Evolutionary conservation across 2,329 filamentous ascomycete species (phyloP), one percentile per base, ranked within the genome.

Genomic region (Aspergillus sp.): DNA sequence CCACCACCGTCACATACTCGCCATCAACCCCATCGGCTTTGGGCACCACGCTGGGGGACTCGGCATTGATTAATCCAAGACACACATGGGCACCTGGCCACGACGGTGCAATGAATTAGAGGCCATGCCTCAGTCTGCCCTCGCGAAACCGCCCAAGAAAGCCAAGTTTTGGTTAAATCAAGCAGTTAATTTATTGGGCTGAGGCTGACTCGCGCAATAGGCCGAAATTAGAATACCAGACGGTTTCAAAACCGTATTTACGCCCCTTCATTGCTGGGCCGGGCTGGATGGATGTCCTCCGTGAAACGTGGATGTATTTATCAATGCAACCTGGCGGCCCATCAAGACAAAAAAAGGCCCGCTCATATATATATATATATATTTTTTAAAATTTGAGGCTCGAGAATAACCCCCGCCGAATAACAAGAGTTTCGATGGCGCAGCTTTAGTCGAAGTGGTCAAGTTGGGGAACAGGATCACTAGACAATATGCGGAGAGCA

Each of bases 251-350:
- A 57, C 55, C 11, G 55, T 57, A 57, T 48, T 30, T 53, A 17
- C 36, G 55, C 43, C 49, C 44, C 38, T 48, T 38, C 24, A 30
- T 49, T 32, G 38, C 30, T 48, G 38, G 24, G 18, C 38, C 9
- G 26, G 5, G 20, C 13, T 48, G 20, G 52, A 48, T 42, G 32
- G 15, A 15, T 22, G 53, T 15, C 44, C 20, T 47, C 51, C 51
- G 51, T 47, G 42, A 42, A 36, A 48, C 44, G 34, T 32, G 43
- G 38, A 38, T 43, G 53, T 57, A 51, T 41, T 57, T 57, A 57
- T 49, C 55, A 45, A 57, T 57, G 55, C 55, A 53, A 57, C 55
- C 55, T 57, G 49, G 48, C 32, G 42, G 55, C 43, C 42, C 54
- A 48, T 39, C 42, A 22, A 30, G 38, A 18, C 34, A n/a, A n/a